These are phyloP conservation scores for Eimeria zaria DNA, from an alignment of 169 alveolate genomes.

Conservation along the genomic window DNA sequence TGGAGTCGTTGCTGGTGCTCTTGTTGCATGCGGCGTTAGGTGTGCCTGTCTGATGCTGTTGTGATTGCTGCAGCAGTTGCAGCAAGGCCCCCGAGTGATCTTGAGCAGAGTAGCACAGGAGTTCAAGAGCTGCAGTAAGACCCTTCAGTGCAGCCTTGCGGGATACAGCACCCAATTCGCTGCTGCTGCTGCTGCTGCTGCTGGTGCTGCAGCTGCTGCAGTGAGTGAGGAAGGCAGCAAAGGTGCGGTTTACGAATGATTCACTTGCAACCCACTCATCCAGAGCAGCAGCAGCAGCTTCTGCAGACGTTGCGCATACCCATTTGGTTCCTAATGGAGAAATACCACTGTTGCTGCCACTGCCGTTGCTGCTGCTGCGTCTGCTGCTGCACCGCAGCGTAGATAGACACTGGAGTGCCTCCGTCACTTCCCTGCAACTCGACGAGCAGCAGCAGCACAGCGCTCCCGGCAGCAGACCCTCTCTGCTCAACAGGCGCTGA, in stretches of 20 bases:
- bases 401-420: conserved; percentile 14
- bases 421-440: conserved; percentile 6
- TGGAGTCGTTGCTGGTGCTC: conserved; percentile 2
- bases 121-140: conserved; percentile 47
- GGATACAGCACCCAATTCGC: not conserved
- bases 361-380: conserved; percentile 53
- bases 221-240: not conserved
- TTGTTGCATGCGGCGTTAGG: not conserved
- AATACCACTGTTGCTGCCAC: not conserved
- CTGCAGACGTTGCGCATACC: conserved; percentile 22
- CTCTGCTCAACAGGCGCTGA: not conserved
- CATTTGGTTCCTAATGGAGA: conserved; percentile 9
- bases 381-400: conserved; percentile 45
- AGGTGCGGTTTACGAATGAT: conserved; percentile 43
- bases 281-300: conserved; percentile 75
- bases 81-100: conserved; percentile 10
- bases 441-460: conserved; percentile 46
- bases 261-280: conserved; percentile 69
- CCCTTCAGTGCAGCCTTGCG: conserved; percentile 2
- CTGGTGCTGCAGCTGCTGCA: conserved; percentile 52
- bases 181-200: conserved; percentile 44
- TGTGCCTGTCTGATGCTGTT: not conserved
- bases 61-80: conserved; percentile 41
- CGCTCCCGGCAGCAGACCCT: conserved; percentile 33
- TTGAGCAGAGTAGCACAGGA: conserved; percentile 51